These are phyloP conservation scores for Daedalea quercina DNA, from an alignment of 768 basidiomycete species.

Conservation along the genomic window DNA sequence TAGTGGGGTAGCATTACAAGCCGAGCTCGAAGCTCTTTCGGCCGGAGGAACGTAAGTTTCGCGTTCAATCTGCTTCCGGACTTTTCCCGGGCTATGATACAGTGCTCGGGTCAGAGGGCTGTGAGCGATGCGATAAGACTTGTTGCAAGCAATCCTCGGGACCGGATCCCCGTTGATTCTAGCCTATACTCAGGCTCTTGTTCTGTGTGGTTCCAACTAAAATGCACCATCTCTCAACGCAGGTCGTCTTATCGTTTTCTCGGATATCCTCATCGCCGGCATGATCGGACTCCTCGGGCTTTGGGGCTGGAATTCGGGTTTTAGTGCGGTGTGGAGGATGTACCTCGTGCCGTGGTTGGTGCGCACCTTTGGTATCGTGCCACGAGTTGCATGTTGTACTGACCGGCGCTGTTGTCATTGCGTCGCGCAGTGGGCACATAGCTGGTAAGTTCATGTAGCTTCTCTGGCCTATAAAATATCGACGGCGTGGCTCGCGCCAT, in stretches of 20 bases:
- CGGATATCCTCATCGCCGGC: constrained; percentile 33
- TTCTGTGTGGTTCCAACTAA: no score
- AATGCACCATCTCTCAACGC: neutral
- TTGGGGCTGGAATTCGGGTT: constrained; percentile 27
- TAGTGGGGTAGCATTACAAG: constrained; percentile 14
- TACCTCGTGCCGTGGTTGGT: constrained; percentile 49
- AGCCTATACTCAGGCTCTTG: no score
- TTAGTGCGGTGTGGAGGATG: constrained; percentile 27
- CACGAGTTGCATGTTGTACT: no score
- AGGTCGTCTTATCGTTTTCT: constrained; percentile 29
- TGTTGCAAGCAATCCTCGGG: no score
- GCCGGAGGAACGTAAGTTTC: constrained; percentile 34
- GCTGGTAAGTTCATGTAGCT: neutral
- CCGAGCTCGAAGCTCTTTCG: constrained; percentile 37
- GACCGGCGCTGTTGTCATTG: neutral
- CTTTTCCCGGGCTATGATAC: no score
- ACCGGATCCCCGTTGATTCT: no score
- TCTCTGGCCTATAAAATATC: neutral
- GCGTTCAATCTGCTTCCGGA: neutral
- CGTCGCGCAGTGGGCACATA: constrained; percentile 4
- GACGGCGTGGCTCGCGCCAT: neutral
- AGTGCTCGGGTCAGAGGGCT: no score
- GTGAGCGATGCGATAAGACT: no score
- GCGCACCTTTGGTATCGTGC: constrained; percentile 26
- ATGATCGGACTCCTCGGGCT: constrained; percentile 31